Evolutionary conservation across 2,329 filamentous ascomycete species (phyloP), one percentile per base, ranked within the genome.

Genomic region (Alternaria sp.): DNA sequence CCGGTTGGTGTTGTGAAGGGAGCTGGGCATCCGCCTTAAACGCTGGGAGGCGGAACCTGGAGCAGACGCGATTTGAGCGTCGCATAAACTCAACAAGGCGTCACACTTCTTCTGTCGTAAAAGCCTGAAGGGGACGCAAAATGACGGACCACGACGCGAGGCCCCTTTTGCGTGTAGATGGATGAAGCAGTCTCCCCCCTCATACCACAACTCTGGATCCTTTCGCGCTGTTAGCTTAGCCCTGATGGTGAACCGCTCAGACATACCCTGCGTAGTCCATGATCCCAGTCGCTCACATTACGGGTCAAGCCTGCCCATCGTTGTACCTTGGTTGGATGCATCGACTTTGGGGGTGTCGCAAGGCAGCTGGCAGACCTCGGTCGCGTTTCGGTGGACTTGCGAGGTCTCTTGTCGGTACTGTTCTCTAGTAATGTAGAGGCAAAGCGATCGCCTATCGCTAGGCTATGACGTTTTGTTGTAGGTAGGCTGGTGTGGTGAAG

Each of bases 181-280:
- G 1, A 93, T 82, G 14, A 87, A 81, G 67, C 90, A 93, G 70
- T 92, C 86, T 13, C 88, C 90, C 62, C 87, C 78, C 10, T 83
- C 80, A 60, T 83, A 82, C 88, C 88, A 93, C 3, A 94, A 80
- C 64, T 92, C 90, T 2, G 85, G 80, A 66, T 93, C 90, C 90
- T 93, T 28, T 39, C 23, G 29, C 11, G 8, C 2, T 33, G 51
- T 66, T 51, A 63, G 60, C 31, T 49, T 36, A 31, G 44, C 37
- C n/a, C 17, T 23, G 17, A 40, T 34, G 44, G 42, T 28, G 10
- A 42, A 28, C 4, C 26, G 14, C 17, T 23, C 39, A n/a, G 6
- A 69, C 77, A 65, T 72, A 83, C 82, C 58, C 75, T 79, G 62
- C 79, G 74, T 26, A 83, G 65, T 10, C 78, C 76, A 36, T 59